Percentiles rank a stretch among this genome's conserved stretches.
Conservation (phyloP, 495 filamentous ascomycete species). For the Pseudoneurospora amorphoporcata region DNA sequence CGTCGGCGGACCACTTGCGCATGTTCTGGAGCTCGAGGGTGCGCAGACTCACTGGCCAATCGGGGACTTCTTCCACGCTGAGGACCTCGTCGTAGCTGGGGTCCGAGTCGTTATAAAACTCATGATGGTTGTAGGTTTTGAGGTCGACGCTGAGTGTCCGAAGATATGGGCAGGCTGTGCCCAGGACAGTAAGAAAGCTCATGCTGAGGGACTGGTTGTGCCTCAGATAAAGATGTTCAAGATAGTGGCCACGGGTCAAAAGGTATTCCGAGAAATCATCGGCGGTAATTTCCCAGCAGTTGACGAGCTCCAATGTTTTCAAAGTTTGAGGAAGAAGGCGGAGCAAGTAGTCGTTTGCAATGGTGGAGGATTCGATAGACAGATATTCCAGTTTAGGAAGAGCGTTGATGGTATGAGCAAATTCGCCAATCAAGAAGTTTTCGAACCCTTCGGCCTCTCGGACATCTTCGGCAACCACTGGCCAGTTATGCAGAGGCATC, state of each 20-base stretch:
- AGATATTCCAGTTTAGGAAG: constrained; percentile 54
- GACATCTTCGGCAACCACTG: neutral
- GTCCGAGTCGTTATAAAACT: constrained; percentile 48
- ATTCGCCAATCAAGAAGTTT: constrained; percentile 24
- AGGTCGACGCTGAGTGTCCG: constrained; percentile 62
- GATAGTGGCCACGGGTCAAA: constrained; percentile 44
- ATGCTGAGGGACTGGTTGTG: constrained; percentile 72
- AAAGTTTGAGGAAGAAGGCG: constrained; percentile 52
- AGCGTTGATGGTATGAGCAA: constrained; percentile 46
- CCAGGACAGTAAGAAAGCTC: constrained; percentile 54
- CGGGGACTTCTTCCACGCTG: constrained; percentile 46
- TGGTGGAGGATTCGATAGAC: constrained; percentile 55
- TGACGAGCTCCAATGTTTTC: constrained; percentile 55
- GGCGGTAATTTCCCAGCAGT: constrained; percentile 60
- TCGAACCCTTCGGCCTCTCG: constrained; percentile 7
- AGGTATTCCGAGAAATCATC: constrained; percentile 51
- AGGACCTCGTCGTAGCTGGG: constrained; percentile 61
- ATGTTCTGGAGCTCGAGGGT: constrained; percentile 64
- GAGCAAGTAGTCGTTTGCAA: constrained; percentile 51
- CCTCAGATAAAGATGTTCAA: constrained; percentile 55
- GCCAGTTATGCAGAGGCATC: constrained; percentile 3
- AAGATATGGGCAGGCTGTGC: constrained; percentile 53
- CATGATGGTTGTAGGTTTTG: constrained; percentile 49
- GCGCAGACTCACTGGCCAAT: constrained; percentile 62
- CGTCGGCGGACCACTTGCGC: constrained; percentile 52